These are phyloP conservation scores for Plectranthus barbatus DNA, from an alignment of 257 asterid species.

Conservation along the genomic window DNA sequence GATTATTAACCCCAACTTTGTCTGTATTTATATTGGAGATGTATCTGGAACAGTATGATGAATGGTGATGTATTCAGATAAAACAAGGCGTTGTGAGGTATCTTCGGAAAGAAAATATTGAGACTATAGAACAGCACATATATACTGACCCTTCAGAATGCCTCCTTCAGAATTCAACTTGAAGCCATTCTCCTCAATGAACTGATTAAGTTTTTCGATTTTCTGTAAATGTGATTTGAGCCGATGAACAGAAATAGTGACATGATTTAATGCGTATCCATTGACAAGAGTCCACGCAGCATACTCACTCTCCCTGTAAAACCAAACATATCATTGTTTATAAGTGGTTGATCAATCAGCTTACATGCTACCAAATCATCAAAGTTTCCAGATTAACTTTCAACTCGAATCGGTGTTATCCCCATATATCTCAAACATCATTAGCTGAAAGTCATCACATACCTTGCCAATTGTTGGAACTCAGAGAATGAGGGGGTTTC, in stretches of 20 bases:
- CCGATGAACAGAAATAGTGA: slow-evolving; percentile 74
- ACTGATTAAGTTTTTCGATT: slow-evolving; percentile 55
- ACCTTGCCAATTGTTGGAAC: slow-evolving; percentile 75
- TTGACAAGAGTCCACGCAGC: slow-evolving; percentile 98
- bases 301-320: slow-evolving; percentile 87
- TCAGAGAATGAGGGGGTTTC: slow-evolving; percentile 70
- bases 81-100: neutral
- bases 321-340: neutral
- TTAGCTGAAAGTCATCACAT: neutral
- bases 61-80: neutral
- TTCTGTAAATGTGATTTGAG: slow-evolving; percentile 57
- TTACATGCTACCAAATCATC: neutral
- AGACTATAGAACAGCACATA: neutral
- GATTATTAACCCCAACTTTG: neutral
- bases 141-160: slow-evolving; percentile 61
- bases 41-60: too few species aligned
- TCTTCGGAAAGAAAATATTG: neutral
- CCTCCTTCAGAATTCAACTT: slow-evolving; percentile 93
- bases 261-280: slow-evolving; percentile 81
- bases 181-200: slow-evolving; percentile 76
- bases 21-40: too few species aligned
- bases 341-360: neutral
- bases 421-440: neutral
- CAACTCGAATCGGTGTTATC: neutral
- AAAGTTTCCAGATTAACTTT: neutral